Conservation (phyloP, 139 green algal genomes). For the Pleodorina starrii region DNA sequence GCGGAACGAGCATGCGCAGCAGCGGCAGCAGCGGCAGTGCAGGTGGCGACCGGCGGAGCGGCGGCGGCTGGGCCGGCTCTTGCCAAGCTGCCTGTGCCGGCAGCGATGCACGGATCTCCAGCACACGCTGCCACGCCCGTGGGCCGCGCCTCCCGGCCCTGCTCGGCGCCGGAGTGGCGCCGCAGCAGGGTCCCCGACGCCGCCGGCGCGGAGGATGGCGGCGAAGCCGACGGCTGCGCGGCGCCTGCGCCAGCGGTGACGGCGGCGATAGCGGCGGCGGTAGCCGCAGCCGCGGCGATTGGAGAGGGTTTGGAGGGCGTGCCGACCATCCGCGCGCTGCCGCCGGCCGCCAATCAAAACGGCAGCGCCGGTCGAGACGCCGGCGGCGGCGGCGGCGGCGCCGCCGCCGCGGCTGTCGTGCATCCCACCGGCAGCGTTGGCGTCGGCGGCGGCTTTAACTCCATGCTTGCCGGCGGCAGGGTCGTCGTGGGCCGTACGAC, state of each 20-base stretch:
- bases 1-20: neutral
- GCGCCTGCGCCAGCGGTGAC: too few relatives aligned
- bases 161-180: slow-evolving; percentile 13
- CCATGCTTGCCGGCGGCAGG: neutral
- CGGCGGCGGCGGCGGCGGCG: neutral
- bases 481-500: slow-evolving; percentile 11
- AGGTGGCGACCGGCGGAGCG: neutral
- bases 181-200: neutral
- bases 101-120: too few relatives aligned
- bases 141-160: too few relatives aligned
- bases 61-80: too few relatives aligned
- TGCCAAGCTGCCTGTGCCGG: too few relatives aligned
- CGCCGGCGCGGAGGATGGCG: too few relatives aligned
- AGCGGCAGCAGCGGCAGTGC: slow-evolving; percentile 17
- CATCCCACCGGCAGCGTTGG: neutral
- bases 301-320: neutral
- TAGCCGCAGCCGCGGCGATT: neutral
- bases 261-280: neutral
- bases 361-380: neutral
- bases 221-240: neutral
- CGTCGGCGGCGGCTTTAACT: slow-evolving; percentile 4
- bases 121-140: too few relatives aligned
- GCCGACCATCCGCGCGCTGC: neutral
- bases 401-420: neutral
- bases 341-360: neutral